Evolutionary conservation across 2,329 filamentous ascomycete species (phyloP), one percentile per base, ranked within the genome.

Genomic region (Ophiostoma himal-ulmi): DNA sequence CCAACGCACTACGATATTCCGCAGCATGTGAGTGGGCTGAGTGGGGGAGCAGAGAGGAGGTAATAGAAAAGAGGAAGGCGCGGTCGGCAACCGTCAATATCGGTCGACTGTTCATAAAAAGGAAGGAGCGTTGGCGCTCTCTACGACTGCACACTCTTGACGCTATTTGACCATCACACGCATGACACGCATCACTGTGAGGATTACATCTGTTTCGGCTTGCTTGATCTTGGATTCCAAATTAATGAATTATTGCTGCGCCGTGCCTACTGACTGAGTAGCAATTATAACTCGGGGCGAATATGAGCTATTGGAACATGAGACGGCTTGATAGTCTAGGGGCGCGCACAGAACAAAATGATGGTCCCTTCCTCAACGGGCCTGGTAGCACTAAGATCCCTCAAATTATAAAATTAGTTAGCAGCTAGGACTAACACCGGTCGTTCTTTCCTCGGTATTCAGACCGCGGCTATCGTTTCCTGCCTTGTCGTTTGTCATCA

Each of bases 1-100:
- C n/a, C 52, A 57, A 26, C 52, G 52, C 52, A 57, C 52, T 57
- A 44, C 41, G 17, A 14, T 36, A 44, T 48, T 67, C 62, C 30
- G 60, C 60, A 64, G 30, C 60, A 64, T 64, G 60, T 64, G 60
- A n/a, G 60, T 64, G 60, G 60, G 60, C 34, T 64, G 60, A n/a
- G 60, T 64, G 60, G 60, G 60, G 60, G 60, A 37, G n/a, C 52
- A 6, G n/a, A 13, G 10, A 48, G 44, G 7, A 48, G 6, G 17
- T 20, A 48, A 26, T n/a, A 57, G 52, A 57, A 34, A 65, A 39
- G 60, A 37, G 34, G 62, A 41, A 65, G 34, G 60, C 60, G 20
- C 60, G 60, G 30, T 30, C 34, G 34, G 57, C 57, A 26, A 17
- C 57, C 13, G 26, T 26, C 57, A 62, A 62, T 62, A 62, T 62